Evolutionary conservation across 2,329 filamentous ascomycete genomes (phyloP).

Genomic region (Phyllosticta citriasiana): DNA sequence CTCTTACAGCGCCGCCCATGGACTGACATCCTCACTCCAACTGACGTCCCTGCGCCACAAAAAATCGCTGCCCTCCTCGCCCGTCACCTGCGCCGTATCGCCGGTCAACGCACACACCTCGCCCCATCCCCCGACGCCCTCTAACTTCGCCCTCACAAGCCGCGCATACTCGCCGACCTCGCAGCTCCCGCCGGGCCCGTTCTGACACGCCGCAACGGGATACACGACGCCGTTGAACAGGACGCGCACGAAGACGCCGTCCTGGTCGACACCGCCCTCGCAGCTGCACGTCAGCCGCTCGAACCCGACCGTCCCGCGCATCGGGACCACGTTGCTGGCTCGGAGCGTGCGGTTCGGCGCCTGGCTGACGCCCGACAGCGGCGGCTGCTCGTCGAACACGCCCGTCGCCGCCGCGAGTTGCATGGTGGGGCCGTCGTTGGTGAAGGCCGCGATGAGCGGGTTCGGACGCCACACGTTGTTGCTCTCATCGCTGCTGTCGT

Average conservation of each 20-base stretch:
- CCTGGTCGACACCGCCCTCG: conserved; percentile 40
- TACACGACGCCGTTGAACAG: conserved; percentile 55
- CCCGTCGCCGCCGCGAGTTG: conserved; percentile 51
- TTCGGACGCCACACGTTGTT: conserved; percentile 41
- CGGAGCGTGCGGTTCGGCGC: conserved; percentile 42
- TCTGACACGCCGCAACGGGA: conserved; percentile 28
- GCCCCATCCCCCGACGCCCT: conserved; percentile 41
- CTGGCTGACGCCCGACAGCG: conserved; percentile 37
- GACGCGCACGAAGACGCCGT: conserved; percentile 23
- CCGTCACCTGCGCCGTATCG: conserved; percentile 10
- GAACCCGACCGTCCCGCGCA: conserved; percentile 56
- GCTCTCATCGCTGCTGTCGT: neutral
- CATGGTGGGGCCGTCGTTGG: conserved; percentile 57
- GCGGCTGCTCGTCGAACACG: conserved; percentile 45
- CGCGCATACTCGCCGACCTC: conserved; percentile 34
- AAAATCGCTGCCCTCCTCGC: conserved; percentile 18
- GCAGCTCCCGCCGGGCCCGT: conserved; percentile 4
- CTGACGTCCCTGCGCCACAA: conserved; percentile 15
- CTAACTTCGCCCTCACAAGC: conserved; percentile 38
- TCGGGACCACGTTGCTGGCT: conserved; percentile 48
- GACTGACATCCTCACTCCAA: neutral
- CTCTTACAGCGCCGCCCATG: neutral
- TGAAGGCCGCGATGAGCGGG: conserved; percentile 50
- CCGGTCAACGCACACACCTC: conserved; percentile 31
- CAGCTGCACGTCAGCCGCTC: conserved; percentile 32